Conservation (phyloP, 169 alveolate species). For the Eimeria maxima region DNA sequence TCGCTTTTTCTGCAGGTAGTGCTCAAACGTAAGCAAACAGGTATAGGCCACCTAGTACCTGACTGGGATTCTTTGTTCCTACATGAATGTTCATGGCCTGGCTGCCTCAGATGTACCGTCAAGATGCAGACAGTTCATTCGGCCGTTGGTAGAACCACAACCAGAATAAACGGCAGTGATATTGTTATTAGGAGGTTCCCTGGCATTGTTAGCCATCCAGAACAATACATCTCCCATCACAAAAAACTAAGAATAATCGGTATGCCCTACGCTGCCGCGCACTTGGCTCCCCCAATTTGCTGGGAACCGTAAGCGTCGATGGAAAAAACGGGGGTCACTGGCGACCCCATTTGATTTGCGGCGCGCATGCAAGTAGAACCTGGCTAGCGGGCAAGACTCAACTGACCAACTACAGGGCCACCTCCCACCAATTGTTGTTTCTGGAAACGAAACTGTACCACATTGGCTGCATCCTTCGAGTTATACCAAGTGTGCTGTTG, state of each 20-base stretch:
- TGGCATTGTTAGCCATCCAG: background rate
- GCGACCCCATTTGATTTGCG: too few species aligned
- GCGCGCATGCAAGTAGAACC: too few species aligned
- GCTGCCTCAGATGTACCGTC: background rate
- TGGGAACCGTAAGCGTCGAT: too few species aligned
- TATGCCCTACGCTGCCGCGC: background rate
- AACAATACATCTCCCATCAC: background rate
- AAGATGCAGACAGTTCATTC: background rate
- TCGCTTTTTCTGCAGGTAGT: background rate
- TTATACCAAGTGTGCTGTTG: too few species aligned
- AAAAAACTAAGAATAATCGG: background rate
- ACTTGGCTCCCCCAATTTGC: too few species aligned
- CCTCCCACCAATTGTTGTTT: too few species aligned
- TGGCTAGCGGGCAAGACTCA: too few species aligned
- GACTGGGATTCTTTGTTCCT: slow-evolving; percentile 24
- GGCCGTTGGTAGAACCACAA: background rate
- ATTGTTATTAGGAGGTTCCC: background rate
- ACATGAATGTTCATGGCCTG: background rate
- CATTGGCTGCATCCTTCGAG: too few species aligned
- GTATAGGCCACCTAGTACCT: background rate
- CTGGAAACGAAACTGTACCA: too few species aligned
- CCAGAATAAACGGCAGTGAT: background rate
- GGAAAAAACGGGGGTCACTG: too few species aligned
- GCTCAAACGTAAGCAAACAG: background rate
- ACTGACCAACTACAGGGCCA: too few species aligned